Conservation (phyloP, 1,139 yeast genomes). For the Arxiozyma telluris region DNA sequence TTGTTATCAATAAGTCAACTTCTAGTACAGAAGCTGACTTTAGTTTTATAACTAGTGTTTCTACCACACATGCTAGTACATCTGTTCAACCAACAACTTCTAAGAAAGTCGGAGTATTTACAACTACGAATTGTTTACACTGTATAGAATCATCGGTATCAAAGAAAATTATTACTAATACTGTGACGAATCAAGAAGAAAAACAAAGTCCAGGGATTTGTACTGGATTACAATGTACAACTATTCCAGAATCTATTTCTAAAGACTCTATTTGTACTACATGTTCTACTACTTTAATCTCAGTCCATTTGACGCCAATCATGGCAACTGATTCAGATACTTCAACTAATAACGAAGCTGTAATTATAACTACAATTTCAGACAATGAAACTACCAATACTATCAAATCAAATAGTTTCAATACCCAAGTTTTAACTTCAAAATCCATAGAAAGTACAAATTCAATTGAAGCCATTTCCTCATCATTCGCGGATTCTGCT, state of each 20-base stretch:
- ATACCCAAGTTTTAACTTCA: not conserved
- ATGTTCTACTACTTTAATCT: not conserved
- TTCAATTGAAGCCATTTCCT: not conserved
- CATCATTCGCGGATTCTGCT: not conserved
- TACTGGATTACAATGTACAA: not conserved
- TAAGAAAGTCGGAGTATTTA: not conserved
- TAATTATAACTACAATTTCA: not conserved
- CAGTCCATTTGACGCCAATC: not conserved
- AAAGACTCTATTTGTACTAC: not conserved
- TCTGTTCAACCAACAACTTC: not conserved
- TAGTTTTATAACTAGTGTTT: too few relatives aligned
- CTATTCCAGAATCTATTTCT: constrained; percentile 7
- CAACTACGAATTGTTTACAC: not conserved
- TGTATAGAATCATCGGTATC: not conserved
- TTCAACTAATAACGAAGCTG: not conserved
- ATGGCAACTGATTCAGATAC: not conserved
- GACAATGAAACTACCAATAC: not conserved
- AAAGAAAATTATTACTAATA: too few relatives aligned
- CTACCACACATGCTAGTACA: not conserved
- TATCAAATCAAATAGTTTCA: constrained; percentile 4
- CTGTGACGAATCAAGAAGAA: not conserved
- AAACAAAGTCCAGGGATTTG: not conserved
- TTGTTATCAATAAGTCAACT: too few relatives aligned
- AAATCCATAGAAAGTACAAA: not conserved
- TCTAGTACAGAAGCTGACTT: not conserved